Percentiles rank a stretch among this genome's conserved stretches.
Evolutionary conservation across 1,284 basidiomycete species (phyloP).

Genomic region (Ganoderma multipileum): DNA sequence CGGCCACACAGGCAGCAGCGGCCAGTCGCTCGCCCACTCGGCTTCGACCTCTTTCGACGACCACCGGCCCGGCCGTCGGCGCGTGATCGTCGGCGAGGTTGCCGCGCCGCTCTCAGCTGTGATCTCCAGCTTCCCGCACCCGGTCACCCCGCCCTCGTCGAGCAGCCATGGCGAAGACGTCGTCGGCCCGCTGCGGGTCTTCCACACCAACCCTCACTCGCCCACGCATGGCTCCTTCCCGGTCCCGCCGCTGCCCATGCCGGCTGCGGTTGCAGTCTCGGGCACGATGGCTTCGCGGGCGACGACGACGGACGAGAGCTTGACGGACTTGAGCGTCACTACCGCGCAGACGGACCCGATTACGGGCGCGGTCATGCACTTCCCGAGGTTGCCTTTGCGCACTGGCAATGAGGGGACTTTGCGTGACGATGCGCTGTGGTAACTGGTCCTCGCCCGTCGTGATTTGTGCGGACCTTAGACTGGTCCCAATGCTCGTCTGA

Average conservation of each 20-base stretch:
- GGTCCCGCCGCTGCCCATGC: slow-evolving; percentile 1
- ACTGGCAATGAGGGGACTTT: slow-evolving; percentile 21
- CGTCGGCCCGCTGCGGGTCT: slow-evolving; percentile 11
- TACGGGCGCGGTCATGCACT: slow-evolving; percentile 42
- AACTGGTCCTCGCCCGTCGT: neutral
- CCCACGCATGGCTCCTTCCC: slow-evolving; percentile 15
- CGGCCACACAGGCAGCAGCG: slow-evolving; percentile 45
- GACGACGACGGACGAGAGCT: slow-evolving; percentile 37
- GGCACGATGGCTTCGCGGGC: slow-evolving; percentile 39
- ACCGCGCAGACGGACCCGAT: slow-evolving; percentile 44
- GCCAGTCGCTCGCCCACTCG: slow-evolving; percentile 52
- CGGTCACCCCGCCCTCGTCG: slow-evolving; percentile 21
- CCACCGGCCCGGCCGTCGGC: slow-evolving; percentile 36
- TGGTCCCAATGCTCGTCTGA: neutral
- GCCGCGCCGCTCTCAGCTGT: slow-evolving; percentile 45
- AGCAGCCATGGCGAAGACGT: slow-evolving; percentile 18
- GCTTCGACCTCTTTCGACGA: slow-evolving; percentile 61
- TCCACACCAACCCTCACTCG: slow-evolving; percentile 13
- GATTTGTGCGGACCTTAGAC: neutral
- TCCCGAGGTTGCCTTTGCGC: slow-evolving; percentile 40
- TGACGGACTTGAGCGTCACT: slow-evolving; percentile 42
- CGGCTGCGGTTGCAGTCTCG: slow-evolving; percentile 14
- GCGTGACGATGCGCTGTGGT: slow-evolving; percentile 32
- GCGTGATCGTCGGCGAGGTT: slow-evolving; percentile 35
- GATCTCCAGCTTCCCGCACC: slow-evolving; percentile 23